Percentiles rank a stretch among this genome's conserved stretches.
Evolutionary conservation across 164 flowering plant species (phyloP).

Genomic region (Tinospora cordifolia): DNA sequence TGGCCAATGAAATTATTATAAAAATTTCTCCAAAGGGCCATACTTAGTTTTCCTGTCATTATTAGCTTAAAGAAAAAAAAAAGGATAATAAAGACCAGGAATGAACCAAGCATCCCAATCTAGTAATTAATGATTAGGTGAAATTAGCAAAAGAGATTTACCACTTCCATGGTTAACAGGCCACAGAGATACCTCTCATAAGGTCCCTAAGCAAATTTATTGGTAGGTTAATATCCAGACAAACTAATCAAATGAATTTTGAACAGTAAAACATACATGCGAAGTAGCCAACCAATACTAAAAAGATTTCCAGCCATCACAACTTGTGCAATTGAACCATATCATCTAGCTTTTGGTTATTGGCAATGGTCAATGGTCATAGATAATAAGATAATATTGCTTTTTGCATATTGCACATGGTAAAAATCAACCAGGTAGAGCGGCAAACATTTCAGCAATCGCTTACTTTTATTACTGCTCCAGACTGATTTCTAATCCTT

Average conservation of each 20-base stretch:
- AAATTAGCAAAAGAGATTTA: background rate
- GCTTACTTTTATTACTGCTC: slow-evolving; percentile 73
- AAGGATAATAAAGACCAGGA: background rate
- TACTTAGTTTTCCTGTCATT: background rate
- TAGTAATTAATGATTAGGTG: background rate
- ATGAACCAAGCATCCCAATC: background rate
- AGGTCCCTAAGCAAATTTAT: background rate
- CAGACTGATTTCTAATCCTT: slow-evolving; percentile 67
- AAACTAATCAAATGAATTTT: background rate
- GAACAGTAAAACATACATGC: background rate
- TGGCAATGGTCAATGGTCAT: background rate
- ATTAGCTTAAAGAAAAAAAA: background rate
- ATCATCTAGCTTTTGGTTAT: background rate
- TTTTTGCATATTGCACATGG: background rate
- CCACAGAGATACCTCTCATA: no score
- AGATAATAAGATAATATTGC: background rate
- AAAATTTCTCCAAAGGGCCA: background rate
- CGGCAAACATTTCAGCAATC: background rate
- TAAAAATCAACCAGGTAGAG: background rate
- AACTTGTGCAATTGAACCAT: background rate
- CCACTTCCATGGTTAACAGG: background rate
- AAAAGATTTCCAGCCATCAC: background rate
- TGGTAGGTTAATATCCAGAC: no score
- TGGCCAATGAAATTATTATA: background rate
- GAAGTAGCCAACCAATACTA: background rate